These are phyloP conservation scores for Phytophthora lateralis DNA, from an alignment of 352 stramenopile genomes.

Conservation along the genomic window DNA sequence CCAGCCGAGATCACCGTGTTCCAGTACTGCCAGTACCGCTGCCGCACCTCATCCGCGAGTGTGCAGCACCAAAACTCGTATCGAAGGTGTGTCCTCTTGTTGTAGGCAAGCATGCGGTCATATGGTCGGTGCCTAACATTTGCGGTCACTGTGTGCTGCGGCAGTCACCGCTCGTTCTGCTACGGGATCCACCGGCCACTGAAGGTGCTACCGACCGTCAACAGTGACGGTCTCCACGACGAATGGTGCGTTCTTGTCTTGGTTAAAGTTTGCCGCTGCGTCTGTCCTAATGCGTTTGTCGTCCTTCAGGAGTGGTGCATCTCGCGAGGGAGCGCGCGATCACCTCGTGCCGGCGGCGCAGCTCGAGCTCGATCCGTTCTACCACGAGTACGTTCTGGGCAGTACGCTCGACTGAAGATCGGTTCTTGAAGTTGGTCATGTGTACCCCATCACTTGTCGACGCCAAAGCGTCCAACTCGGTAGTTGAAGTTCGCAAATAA, in stretches of 20 bases:
- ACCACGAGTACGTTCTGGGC: conserved; percentile 17
- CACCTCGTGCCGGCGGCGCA: conserved; percentile 34
- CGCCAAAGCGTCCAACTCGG: neutral
- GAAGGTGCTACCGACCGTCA: conserved; percentile 64
- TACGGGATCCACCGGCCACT: conserved; percentile 72
- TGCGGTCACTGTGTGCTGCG: conserved; percentile 2
- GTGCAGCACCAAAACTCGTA: conserved; percentile 85
- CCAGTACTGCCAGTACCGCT: conserved; percentile 71
- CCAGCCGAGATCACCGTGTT: conserved; percentile 65
- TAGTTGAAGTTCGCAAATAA: conserved; percentile 1
- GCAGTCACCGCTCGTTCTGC: conserved; percentile 61
- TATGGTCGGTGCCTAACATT: conserved; percentile 4
- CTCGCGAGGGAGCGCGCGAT: conserved; percentile 31
- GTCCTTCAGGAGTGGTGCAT: conserved; percentile 28
- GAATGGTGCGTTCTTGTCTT: conserved; percentile 39
- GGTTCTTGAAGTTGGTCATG: neutral
- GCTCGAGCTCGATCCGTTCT: conserved; percentile 57
- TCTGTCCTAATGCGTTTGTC: conserved; percentile 3
- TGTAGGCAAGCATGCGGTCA: neutral
- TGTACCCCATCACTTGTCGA: conserved; percentile 1
- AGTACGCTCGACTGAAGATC: conserved; percentile 12
- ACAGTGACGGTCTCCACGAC: conserved; percentile 61
- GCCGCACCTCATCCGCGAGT: conserved; percentile 75
- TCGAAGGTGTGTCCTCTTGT: conserved; percentile 46
- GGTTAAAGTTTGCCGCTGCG: conserved; percentile 2